Base-by-base conservation (phyloP, 1,284 basidiomycete genomes). In the Rhizopogon parksii region DNA sequence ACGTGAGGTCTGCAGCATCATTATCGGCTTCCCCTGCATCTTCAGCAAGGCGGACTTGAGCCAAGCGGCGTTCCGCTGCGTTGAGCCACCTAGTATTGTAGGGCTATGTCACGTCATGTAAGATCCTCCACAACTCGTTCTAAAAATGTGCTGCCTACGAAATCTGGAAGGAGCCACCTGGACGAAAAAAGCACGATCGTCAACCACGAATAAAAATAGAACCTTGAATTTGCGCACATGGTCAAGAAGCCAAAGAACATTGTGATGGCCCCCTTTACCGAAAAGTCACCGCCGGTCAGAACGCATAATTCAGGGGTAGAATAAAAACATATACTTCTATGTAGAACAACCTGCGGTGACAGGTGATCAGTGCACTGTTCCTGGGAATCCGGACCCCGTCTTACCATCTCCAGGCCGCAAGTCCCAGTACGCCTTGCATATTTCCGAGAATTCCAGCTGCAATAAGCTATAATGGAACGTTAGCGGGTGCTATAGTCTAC, bases 331-430 rank as follows among this genome's bases (percentile, higher is more conserved):
- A 45, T 17, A 78, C 80, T 70, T 84, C 81, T 40, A 83, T 80
- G 55, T 76, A 82, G 61, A 83, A 84, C 32, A 84, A 55, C 81
- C 80, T 53, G 43, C 3, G 19, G 47, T 11, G 40, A 40, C 24
- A 36, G 5, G 49, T 27, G 11, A 11, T 43, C 3, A 43, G 17
- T 12, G 9, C 12, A 19, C 17, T 30, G 15, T 6, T 32, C 4
- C 15, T 14, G 7, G 25, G 11, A 32, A 32, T 32, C 17, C 1
- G 6, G 40, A 14, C 5, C 14, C 5, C 7, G 15, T 32, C 73
- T 53, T 54, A 80, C 82, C 82, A 87, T 65, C 80, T 68, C 87
- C 87, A 91, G 1, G 84, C 86, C 17, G 79, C 66, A 39, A 86
- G 80, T 1, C 85, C 85, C 4, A 76, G 68, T 48, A 70, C 75